Base-by-base conservation (phyloP, 2,329 filamentous ascomycete species). In the Trichophyton rubrum region DNA sequence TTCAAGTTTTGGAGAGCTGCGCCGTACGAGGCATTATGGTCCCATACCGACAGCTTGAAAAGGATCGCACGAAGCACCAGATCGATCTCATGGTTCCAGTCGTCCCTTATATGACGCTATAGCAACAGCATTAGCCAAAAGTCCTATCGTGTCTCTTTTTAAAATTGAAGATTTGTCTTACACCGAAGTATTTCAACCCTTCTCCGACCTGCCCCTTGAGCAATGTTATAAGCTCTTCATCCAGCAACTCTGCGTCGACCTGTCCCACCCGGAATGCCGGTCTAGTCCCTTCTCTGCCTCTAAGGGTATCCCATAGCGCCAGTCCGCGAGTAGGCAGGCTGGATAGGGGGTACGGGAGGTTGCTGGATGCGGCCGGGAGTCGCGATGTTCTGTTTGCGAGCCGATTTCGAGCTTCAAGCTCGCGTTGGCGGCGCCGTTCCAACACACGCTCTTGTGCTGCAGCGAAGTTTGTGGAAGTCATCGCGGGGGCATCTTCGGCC, bases 11-110 rank as follows among this genome's bases (percentile, higher is more conserved):
- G 93, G 57, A 99, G 78, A 40, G 89, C 86, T 9, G 93, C 93
- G 62, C 93, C 93, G 73, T 99, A 97, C 3, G 89, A 95, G 43
- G 93, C 89, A 72, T 96, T 86, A 72, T 96, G 89, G 73, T 97
- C 91, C 93, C 93, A 99, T 62, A 99, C 86, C 15, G 88, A 90
- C 64, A 99, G 82, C 75, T 99, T 99, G 79, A 96, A 99, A 6
- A 99, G 78, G 2, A 90, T 78, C 1, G 87, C 84, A 55, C 92
- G 82, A 60, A 99, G 79, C 0, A 79, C 82, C 30, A 96, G 80
- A 64, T 87, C 80, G 59, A 97, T 92, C 75, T 97, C 93, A 59
- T 88, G 80, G 13, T 85, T 85, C 85, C 89, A 96, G 68, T 95
- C 89, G 71, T 96, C 90, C 62, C 87, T 83, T 51, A 95, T 75